A percentile compares a stretch with the other conserved stretches of the same genome.
These are phyloP conservation scores for Boechera retrofracta DNA, from an alignment of 345 rosid species.

Conservation along the genomic window DNA sequence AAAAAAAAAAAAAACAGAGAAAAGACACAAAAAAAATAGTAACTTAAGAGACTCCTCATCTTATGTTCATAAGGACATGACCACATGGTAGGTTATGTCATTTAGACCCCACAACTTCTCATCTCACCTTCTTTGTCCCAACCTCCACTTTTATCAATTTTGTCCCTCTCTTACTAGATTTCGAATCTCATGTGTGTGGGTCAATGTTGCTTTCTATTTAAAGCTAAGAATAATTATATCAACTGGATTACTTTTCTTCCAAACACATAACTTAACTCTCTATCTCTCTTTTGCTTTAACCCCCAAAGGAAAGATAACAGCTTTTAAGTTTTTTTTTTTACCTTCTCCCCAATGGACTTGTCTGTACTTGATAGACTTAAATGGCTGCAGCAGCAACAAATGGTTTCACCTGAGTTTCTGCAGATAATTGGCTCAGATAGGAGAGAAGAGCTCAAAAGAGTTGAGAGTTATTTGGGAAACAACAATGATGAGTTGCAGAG, in stretches of 20 bases:
- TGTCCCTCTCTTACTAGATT: slow-evolving; percentile 46
- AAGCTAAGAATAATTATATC: slow-evolving; percentile 44
- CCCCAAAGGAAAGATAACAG: slow-evolving; percentile 32
- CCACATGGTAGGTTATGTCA: slow-evolving; percentile 51
- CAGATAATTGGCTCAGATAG: slow-evolving; percentile 45
- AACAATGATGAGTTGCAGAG: slow-evolving; percentile 42
- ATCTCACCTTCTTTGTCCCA: slow-evolving; percentile 50
- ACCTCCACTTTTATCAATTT: slow-evolving; percentile 41
- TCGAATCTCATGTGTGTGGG: slow-evolving; percentile 49
- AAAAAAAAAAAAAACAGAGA: slow-evolving; percentile 23
- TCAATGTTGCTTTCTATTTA: slow-evolving; percentile 50
- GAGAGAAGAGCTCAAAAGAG: slow-evolving; percentile 42
- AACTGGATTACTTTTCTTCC: slow-evolving; percentile 33
- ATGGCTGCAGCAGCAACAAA: slow-evolving; percentile 50
- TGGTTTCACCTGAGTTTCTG: slow-evolving; percentile 41
- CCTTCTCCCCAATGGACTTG: slow-evolving; percentile 48
- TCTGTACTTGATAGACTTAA: slow-evolving; percentile 48
- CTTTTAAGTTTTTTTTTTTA: slow-evolving; percentile 9
- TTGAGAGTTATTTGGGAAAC: slow-evolving; percentile 40
- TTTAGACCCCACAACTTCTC: slow-evolving; percentile 48
- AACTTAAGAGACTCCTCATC: slow-evolving; percentile 39
- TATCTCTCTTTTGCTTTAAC: slow-evolving; percentile 31
- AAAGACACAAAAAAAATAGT: slow-evolving; percentile 35
- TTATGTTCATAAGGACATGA: slow-evolving; percentile 45
- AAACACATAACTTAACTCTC: slow-evolving; percentile 37